Percentiles rank a stretch among this genome's conserved stretches.
Evolutionary conservation across 1,284 basidiomycete genomes (phyloP).

Genomic region (Malassezia globosa): DNA sequence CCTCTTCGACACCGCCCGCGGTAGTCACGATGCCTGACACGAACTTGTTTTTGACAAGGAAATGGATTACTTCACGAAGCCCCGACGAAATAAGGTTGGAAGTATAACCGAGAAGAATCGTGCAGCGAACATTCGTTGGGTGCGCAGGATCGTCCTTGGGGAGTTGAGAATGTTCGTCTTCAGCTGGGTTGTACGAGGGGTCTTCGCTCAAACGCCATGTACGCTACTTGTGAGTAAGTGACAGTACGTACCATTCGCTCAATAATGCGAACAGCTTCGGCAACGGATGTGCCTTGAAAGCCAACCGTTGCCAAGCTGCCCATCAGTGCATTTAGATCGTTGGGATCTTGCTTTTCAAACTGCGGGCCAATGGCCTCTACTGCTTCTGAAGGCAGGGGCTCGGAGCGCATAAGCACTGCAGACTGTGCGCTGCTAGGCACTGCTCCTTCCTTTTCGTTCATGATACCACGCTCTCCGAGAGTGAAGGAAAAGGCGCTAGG

Average conservation of each 20-base stretch:
- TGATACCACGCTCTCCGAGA: too few relatives aligned
- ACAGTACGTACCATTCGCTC: constrained; percentile 67
- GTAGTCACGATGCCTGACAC: constrained; percentile 87
- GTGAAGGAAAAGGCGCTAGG: too few relatives aligned
- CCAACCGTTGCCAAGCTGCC: constrained; percentile 76
- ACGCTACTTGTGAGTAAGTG: too few relatives aligned
- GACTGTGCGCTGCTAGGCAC: constrained; percentile 13
- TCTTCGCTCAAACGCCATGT: constrained; percentile 30
- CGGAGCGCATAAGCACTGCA: constrained; percentile 21
- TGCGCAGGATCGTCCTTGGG: constrained; percentile 24
- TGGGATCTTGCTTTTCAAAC: constrained; percentile 61
- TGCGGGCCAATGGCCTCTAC: constrained; percentile 70
- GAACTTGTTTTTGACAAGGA: constrained; percentile 87
- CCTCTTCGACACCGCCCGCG: constrained; percentile 95
- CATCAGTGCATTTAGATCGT: constrained; percentile 58
- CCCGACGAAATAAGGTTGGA: constrained; percentile 98
- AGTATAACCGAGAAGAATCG: constrained; percentile 92
- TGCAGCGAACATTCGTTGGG: constrained; percentile 57
- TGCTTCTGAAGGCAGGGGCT: constrained; percentile 16
- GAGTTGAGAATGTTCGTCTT: constrained; percentile 19
- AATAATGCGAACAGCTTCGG: constrained; percentile 76
- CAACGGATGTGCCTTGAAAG: constrained; percentile 86
- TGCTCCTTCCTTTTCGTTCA: too few relatives aligned
- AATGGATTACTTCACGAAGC: constrained; percentile 78
- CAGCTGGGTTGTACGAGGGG: constrained; percentile 13